phyloP scores from a whole-genome alignment of 108 stramenopile genomes.

The Nitzschia putrida region DNA sequence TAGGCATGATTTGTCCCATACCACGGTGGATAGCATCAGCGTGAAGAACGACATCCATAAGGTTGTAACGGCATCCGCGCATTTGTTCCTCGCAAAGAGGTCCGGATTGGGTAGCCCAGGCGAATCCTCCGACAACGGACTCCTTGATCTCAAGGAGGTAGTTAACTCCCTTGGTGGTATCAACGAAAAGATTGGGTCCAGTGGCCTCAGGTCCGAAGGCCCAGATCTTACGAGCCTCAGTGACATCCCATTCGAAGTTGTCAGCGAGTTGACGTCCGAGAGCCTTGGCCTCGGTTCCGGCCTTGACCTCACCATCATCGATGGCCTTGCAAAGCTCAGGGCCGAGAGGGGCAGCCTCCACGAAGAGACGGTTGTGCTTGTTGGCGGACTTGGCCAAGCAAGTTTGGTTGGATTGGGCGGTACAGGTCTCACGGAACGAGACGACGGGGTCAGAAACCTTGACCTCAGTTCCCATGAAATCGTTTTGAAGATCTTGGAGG shows the following conservation, averaged over 20 bases:
- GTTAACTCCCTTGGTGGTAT: slow-evolving; percentile 99
- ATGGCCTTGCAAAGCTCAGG: slow-evolving; percentile 92
- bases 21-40: slow-evolving; percentile 99
- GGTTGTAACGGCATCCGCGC: slow-evolving; percentile 96
- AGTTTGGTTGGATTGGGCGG: slow-evolving; percentile 86
- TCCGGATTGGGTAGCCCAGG: slow-evolving; percentile 97
- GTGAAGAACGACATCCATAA: slow-evolving; percentile 99
- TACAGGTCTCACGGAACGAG: slow-evolving; percentile 99
- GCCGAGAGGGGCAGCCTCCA: slow-evolving; percentile 83
- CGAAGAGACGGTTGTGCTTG: slow-evolving; percentile 99
- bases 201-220: slow-evolving; percentile 99
- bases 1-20: slow-evolving; percentile 99
- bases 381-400: slow-evolving; percentile 99
- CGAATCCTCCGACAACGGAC: slow-evolving; percentile 98
- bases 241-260: slow-evolving; percentile 96
- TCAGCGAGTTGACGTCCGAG: slow-evolving; percentile 94
- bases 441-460: slow-evolving; percentile 99
- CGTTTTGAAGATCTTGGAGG: slow-evolving; percentile 99
- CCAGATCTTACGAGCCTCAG: slow-evolving; percentile 99
- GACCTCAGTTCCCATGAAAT: slow-evolving; percentile 99
- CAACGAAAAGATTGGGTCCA: slow-evolving; percentile 97
- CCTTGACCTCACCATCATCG: slow-evolving; percentile 92
- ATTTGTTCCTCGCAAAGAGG: slow-evolving; percentile 98
- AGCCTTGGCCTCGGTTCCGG: slow-evolving; percentile 91
- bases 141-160: slow-evolving; percentile 99